These are phyloP conservation scores for Flaveria robusta DNA, from an alignment of 129 eudicot genomes.

Conservation along the genomic window DNA sequence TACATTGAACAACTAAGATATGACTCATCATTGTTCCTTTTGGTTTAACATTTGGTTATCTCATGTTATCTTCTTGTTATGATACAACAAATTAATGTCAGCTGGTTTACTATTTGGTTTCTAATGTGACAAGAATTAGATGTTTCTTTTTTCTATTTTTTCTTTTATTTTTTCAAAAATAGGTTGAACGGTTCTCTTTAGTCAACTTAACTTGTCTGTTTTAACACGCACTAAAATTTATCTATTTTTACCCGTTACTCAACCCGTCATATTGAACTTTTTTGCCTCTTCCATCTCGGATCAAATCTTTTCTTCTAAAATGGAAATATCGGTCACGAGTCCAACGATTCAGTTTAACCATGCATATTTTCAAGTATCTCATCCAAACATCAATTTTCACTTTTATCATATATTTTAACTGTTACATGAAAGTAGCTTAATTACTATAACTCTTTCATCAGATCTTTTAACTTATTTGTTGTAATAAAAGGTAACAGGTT, in stretches of 20 bases:
- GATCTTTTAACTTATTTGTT: too few species aligned
- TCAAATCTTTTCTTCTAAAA: background rate
- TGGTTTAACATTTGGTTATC: background rate
- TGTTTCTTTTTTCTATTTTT: too few species aligned
- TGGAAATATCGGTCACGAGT: background rate
- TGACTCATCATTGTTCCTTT: background rate
- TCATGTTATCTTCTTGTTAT: slow-evolving; percentile 2
- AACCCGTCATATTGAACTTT: background rate
- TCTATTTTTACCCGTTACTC: too few species aligned
- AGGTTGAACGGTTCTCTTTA: background rate
- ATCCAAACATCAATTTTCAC: too few species aligned
- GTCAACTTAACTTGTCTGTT: background rate
- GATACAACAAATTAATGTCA: background rate
- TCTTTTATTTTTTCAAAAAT: background rate
- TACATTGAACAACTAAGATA: background rate
- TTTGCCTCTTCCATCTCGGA: background rate
- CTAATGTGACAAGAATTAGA: background rate
- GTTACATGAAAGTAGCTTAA: too few species aligned
- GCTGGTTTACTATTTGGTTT: background rate
- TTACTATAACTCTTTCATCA: too few species aligned
- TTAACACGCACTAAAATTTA: too few species aligned
- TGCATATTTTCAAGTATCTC: too few species aligned
- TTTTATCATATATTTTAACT: too few species aligned
- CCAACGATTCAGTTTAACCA: background rate
- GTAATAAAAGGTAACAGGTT: too few species aligned